Evolutionary conservation across 2,329 filamentous ascomycete species (phyloP).

Genomic region (Colletotrichum trifolii): DNA sequence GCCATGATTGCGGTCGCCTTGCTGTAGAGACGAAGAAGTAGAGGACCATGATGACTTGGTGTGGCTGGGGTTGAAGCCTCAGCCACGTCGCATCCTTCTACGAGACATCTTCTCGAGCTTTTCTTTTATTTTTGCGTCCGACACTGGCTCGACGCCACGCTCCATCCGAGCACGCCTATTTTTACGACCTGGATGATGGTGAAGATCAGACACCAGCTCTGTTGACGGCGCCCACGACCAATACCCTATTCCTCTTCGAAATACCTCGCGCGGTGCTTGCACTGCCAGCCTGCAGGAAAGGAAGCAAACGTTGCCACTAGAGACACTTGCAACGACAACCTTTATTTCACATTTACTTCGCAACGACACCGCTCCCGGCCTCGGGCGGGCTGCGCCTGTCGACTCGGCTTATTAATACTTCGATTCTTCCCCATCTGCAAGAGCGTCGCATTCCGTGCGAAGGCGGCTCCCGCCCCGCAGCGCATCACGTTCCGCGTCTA

Average conservation of each 20-base stretch:
- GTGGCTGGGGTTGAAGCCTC: conserved; percentile 3
- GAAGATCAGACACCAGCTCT: conserved; percentile 19
- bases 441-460: conserved; percentile 24
- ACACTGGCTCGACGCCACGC: conserved; percentile 10
- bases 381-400: background rate
- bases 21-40: conserved; percentile 48
- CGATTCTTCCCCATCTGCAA: conserved; percentile 34
- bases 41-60: background rate
- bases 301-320: conserved; percentile 29
- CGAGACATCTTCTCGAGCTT: conserved; percentile 32
- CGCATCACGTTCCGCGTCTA: background rate
- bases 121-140: conserved; percentile 19
- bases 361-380: background rate
- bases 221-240: conserved; percentile 23
- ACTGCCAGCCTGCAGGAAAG: conserved; percentile 35
- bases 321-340: conserved; percentile 31
- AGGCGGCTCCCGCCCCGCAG: conserved; percentile 16
- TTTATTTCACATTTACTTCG: conserved; percentile 15
- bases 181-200: conserved; percentile 30
- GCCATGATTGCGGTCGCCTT: conserved; percentile 63
- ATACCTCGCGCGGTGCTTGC: conserved; percentile 28
- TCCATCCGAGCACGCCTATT: conserved; percentile 2
- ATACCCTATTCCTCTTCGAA: conserved; percentile 32
- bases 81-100: conserved; percentile 29
- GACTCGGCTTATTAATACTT: conserved; percentile 27